These are phyloP conservation scores for Penicillium sp. DNA, from an alignment of 2,329 filamentous ascomycete genomes.

Conservation along the genomic window DNA sequence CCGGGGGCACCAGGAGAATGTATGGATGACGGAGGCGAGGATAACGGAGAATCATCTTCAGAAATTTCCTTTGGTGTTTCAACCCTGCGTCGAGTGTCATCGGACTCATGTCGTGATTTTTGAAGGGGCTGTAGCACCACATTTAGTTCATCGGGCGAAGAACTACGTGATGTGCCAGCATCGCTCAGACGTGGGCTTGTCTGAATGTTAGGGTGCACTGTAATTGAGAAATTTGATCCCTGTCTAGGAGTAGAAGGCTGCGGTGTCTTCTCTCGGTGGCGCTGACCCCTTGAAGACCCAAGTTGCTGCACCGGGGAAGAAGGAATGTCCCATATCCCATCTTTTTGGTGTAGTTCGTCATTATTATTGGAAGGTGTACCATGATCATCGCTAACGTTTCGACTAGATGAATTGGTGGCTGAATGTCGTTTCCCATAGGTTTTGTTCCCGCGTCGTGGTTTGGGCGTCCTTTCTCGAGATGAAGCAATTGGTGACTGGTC, in stretches of 20 bases:
- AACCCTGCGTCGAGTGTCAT: not conserved
- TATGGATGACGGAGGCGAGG: slow-evolving; percentile 33
- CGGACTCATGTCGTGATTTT: slow-evolving; percentile 5
- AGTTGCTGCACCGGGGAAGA: slow-evolving; percentile 13
- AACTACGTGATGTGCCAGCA: slow-evolving; percentile 12
- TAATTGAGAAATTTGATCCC: not conserved
- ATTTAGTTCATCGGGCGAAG: slow-evolving; percentile 38
- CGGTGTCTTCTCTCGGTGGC: slow-evolving; percentile 7
- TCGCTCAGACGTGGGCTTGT: not conserved
- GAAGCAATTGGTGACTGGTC: not conserved
- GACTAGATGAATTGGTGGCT: slow-evolving; percentile 4
- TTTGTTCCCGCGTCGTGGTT: slow-evolving; percentile 9
- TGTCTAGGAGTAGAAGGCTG: not conserved
- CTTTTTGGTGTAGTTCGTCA: slow-evolving; percentile 1
- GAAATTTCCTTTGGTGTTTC: slow-evolving; percentile 6
- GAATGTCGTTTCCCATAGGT: slow-evolving; percentile 12
- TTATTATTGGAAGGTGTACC: slow-evolving; percentile 2
- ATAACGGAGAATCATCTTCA: slow-evolving; percentile 32
- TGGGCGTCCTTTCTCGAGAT: slow-evolving; percentile 7
- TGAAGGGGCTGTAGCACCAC: slow-evolving; percentile 23
- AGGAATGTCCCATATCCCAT: slow-evolving; percentile 25
- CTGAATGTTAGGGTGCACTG: not conserved
- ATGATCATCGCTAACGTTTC: not conserved
- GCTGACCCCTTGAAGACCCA: slow-evolving; percentile 2
- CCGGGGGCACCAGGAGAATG: slow-evolving; percentile 11